Percentiles rank a stretch among this genome's conserved stretches.
phyloP scores from a whole-genome alignment of 169 alveolate species.

The Perkinsus olseni region DNA sequence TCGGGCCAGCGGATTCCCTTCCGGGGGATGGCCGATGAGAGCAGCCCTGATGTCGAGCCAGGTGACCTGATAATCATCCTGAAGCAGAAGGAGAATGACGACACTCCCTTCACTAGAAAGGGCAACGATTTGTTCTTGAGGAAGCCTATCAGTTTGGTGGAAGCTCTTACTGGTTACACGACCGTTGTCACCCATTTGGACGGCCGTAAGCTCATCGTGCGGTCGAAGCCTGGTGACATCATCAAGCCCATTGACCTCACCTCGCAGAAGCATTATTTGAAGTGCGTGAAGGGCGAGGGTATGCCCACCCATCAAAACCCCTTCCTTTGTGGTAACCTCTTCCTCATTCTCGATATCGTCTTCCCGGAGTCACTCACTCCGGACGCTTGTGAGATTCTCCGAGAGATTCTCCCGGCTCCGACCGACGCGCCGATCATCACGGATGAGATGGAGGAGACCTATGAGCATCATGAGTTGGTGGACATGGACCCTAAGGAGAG shows the following conservation, averaged over 20 bases:
- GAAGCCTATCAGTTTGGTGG: slow-evolving; percentile 47
- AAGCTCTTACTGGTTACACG: slow-evolving; percentile 65
- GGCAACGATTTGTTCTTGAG: slow-evolving; percentile 61
- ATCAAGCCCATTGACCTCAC: slow-evolving; percentile 38
- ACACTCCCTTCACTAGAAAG: slow-evolving; percentile 46
- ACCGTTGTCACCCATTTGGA: slow-evolving; percentile 52
- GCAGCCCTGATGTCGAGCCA: slow-evolving; percentile 28
- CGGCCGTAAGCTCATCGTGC: slow-evolving; percentile 48
- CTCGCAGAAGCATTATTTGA: neutral
- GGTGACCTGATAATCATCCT: slow-evolving; percentile 57
- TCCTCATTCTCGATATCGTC: slow-evolving; percentile 51
- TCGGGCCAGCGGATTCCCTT: slow-evolving; percentile 33
- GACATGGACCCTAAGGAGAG: slow-evolving; percentile 6
- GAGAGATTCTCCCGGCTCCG: neutral
- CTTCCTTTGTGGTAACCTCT: slow-evolving; percentile 57
- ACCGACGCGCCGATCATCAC: neutral
- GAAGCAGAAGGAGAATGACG: slow-evolving; percentile 33
- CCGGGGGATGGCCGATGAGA: slow-evolving; percentile 35
- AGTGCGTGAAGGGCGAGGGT: slow-evolving; percentile 59
- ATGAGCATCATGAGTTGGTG: neutral
- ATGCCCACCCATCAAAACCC: slow-evolving; percentile 67
- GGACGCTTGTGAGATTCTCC: neutral
- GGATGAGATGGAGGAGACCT: slow-evolving; percentile 6
- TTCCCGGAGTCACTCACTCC: slow-evolving; percentile 42
- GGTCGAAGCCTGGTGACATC: slow-evolving; percentile 55